phyloP scores from a whole-genome alignment of 352 stramenopile genomes.

The Globisporangium splendens region DNA sequence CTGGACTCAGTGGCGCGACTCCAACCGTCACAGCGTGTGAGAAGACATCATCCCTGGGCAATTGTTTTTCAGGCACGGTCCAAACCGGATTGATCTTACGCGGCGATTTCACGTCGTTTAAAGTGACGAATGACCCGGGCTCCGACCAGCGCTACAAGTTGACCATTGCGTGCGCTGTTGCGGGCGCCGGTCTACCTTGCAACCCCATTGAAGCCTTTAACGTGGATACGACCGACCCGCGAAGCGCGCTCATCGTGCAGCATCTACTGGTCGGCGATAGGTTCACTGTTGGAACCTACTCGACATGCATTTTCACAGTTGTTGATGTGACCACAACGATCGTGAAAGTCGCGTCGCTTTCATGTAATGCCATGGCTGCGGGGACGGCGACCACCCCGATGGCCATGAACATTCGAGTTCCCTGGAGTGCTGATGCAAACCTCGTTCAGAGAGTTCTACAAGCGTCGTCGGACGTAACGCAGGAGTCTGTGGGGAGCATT shows the following conservation, averaged over 20 bases:
- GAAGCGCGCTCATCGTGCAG: constrained; percentile 25
- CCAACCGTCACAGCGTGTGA: constrained; percentile 28
- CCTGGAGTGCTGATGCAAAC: constrained; percentile 68
- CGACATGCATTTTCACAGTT: constrained; percentile 54
- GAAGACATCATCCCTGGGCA: constrained; percentile 8
- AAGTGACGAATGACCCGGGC: constrained; percentile 74
- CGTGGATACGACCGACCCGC: constrained; percentile 13
- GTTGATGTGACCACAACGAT: constrained; percentile 20
- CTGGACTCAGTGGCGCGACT: constrained; percentile 29
- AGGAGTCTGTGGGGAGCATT: constrained; percentile 23
- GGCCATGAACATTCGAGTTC: constrained; percentile 30
- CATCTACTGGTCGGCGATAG: constrained; percentile 40
- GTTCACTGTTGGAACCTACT: constrained; percentile 51
- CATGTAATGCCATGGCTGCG: constrained; percentile 23
- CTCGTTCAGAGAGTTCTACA: constrained; percentile 51
- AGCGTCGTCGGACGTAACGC: constrained; percentile 37
- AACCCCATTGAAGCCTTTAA: constrained; percentile 28
- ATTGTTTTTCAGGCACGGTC: constrained; percentile 18
- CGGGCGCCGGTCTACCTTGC: constrained; percentile 14
- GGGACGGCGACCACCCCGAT: constrained; percentile 17
- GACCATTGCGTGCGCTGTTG: constrained; percentile 26
- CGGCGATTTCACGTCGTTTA: constrained; percentile 86
- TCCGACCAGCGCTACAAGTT: constrained; percentile 40
- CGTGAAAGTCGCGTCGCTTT: constrained; percentile 31
- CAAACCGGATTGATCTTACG: constrained; percentile 80